Base-by-base conservation (phyloP, 768 basidiomycete genomes). In the Ramaria sp. region DNA sequence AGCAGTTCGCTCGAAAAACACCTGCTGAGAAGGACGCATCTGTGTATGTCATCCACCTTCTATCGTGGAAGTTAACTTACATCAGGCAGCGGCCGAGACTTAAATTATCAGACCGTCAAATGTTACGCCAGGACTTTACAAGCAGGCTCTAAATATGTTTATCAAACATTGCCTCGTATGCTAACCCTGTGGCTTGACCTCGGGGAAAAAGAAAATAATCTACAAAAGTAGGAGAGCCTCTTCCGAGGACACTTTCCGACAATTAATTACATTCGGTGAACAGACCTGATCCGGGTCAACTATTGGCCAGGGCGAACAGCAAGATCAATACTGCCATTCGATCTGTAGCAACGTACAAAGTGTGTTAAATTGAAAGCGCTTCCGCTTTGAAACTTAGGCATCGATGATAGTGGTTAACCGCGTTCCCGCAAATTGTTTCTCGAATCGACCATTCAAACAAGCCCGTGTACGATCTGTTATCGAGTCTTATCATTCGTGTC, bases 341-440 rank as follows among this genome's bases (percentile, higher is more conserved):
- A 39, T 73, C 73, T 1, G 71, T 88, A 1, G 87, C 94, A 0
- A 73, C 76, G 0, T 97, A 88, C 69, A 94, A 94, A 73, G 94
- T 82, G 51, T 56, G 70, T 16, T n/a, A 9, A 5, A 18, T 53
- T 8, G 8, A 34, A 34, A 13, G 9, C 13, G 13, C 32, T 34
- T 30, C 42, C 27, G 16, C 28, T 49, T 51, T 9, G 41, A 50
- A 42, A 18, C 16, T 5, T 28, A 18, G 32, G 22, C 56, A 39
- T 22, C 49, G 10, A 12, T 42, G 10, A 51, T 55, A 98, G 93
- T 98, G 95, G 92, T 87, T 82, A 60, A 93, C 88, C 0, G 94
- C 92, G 1, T 94, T 97, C 59, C 93, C 94, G 3, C 96, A 98
- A 72, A 89, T 98, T 50, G 91, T 94, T 13, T 98, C 95, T 13